Percentiles rank a stretch among this genome's conserved stretches.
phyloP scores from a whole-genome alignment of 495 filamentous ascomycete genomes.

The Aspergillus sclerotiicarbonarius region DNA sequence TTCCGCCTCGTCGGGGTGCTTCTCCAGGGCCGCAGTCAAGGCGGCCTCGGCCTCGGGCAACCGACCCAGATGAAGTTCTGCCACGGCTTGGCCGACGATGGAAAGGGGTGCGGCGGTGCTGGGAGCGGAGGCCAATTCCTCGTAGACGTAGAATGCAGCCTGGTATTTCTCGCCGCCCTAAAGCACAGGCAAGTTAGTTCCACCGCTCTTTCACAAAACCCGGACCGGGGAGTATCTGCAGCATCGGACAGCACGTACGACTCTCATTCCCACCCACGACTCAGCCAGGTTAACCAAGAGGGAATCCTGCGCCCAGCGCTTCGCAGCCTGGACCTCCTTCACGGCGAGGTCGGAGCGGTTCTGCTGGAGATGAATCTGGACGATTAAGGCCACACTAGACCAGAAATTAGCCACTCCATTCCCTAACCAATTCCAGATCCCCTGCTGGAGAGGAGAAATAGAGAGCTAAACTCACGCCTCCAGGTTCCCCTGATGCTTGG shows the following conservation, averaged over 20 bases:
- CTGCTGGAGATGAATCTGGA: constrained; percentile 88
- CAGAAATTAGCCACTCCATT: constrained; percentile 8
- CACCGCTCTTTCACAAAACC: background rate
- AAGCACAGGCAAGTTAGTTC: constrained; percentile 6
- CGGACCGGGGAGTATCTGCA: background rate
- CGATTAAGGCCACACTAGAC: constrained; percentile 64
- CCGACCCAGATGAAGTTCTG: constrained; percentile 87
- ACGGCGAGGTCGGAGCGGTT: constrained; percentile 86
- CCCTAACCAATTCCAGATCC: background rate
- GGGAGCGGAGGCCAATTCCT: constrained; percentile 88
- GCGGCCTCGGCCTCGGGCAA: constrained; percentile 87
- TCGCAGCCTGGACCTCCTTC: constrained; percentile 85
- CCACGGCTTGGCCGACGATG: constrained; percentile 83
- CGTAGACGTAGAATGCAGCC: constrained; percentile 95
- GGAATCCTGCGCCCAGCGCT: constrained; percentile 94
- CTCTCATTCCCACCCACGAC: constrained; percentile 86
- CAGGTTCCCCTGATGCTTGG: constrained; percentile 75
- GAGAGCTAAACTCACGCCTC: constrained; percentile 64
- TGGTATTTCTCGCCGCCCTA: constrained; percentile 96
- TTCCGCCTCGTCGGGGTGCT: constrained; percentile 67
- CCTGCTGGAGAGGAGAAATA: background rate
- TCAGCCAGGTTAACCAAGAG: constrained; percentile 92
- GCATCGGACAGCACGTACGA: constrained; percentile 55
- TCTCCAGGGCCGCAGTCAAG: constrained; percentile 72
- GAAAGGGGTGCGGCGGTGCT: constrained; percentile 60